phyloP scores from a whole-genome alignment of 1,284 basidiomycete species.

The Amylostereum areolatum region DNA sequence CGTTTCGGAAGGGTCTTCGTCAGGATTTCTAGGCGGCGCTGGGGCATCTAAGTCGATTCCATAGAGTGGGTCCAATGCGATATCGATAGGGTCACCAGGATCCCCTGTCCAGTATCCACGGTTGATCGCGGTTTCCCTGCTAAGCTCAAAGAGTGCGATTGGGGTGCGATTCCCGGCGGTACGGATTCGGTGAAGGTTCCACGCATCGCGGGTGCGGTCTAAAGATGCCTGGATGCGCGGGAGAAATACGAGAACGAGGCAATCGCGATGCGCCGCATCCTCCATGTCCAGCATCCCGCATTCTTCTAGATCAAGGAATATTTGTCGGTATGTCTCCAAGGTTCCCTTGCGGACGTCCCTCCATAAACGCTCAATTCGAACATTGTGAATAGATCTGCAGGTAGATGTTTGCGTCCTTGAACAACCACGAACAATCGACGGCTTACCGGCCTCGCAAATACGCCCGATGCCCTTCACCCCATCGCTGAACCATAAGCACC shows the following conservation, averaged over 20 bases:
- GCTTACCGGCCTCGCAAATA: too few relatives aligned
- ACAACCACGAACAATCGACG: too few relatives aligned
- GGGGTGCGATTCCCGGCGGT: conserved; percentile 12
- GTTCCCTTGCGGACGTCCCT: conserved; percentile 1
- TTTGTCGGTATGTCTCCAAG: conserved; percentile 2
- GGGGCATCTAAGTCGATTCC: background rate
- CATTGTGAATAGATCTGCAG: conserved; percentile 4
- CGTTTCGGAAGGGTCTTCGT: too few relatives aligned
- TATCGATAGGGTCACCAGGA: conserved; percentile 8
- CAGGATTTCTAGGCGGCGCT: too few relatives aligned
- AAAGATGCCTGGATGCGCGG: conserved; percentile 13
- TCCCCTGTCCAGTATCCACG: conserved; percentile 16
- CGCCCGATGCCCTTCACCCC: too few relatives aligned
- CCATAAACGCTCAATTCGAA: conserved; percentile 4
- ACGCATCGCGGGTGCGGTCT: conserved; percentile 10
- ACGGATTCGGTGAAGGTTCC: conserved; percentile 15
- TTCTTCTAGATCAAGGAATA: conserved; percentile 10
- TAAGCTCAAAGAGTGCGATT: conserved; percentile 14
- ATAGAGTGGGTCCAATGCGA: background rate
- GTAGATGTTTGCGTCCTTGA: too few relatives aligned
- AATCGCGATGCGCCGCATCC: conserved; percentile 12
- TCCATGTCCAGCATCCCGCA: conserved; percentile 11
- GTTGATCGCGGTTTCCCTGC: conserved; percentile 7
- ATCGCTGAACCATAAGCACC: too few relatives aligned
- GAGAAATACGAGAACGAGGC: too few relatives aligned